These are phyloP conservation scores for Diplodia scrobiculata DNA, from an alignment of 2,329 filamentous ascomycete species.

Conservation along the genomic window DNA sequence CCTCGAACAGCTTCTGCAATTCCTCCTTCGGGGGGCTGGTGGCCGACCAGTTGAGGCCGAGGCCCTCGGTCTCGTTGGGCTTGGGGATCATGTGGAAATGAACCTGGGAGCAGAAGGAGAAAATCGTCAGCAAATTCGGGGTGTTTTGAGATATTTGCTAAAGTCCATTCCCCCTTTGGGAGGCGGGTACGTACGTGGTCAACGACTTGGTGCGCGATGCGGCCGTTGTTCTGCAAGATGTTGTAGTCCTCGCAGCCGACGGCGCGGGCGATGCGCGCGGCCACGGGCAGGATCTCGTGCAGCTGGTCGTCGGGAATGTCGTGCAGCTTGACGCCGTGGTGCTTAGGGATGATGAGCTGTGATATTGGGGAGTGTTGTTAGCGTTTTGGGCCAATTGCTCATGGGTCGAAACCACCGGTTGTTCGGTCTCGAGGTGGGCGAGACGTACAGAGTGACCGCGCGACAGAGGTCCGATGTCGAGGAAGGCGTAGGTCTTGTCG, in stretches of 20 bases:
- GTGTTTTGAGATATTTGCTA: too few relatives aligned
- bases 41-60: constrained; percentile 78
- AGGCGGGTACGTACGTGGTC: constrained; percentile 68
- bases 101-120: constrained; percentile 56
- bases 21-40: constrained; percentile 76
- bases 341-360: constrained; percentile 96
- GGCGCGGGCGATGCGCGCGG: constrained; percentile 82
- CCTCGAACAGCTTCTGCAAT: constrained; percentile 76
- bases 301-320: constrained; percentile 92
- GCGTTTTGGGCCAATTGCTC: not conserved
- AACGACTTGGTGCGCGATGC: constrained; percentile 86
- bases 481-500: constrained; percentile 89
- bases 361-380: not conserved
- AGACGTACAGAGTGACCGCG: constrained; percentile 79
- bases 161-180: too few relatives aligned
- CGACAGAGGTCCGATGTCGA: constrained; percentile 90
- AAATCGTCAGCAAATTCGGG: constrained; percentile 1
- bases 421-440: not conserved
- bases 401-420: too few relatives aligned
- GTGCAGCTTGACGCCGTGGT: constrained; percentile 85
- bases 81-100: constrained; percentile 99
- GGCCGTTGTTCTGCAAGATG: constrained; percentile 93
- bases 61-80: constrained; percentile 77
- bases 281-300: constrained; percentile 77
- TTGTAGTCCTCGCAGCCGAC: constrained; percentile 82